Evolutionary conservation across 768 basidiomycete species (phyloP), one percentile per base, ranked within the genome.

Genomic region (Strobilomyces echinocephalus): DNA sequence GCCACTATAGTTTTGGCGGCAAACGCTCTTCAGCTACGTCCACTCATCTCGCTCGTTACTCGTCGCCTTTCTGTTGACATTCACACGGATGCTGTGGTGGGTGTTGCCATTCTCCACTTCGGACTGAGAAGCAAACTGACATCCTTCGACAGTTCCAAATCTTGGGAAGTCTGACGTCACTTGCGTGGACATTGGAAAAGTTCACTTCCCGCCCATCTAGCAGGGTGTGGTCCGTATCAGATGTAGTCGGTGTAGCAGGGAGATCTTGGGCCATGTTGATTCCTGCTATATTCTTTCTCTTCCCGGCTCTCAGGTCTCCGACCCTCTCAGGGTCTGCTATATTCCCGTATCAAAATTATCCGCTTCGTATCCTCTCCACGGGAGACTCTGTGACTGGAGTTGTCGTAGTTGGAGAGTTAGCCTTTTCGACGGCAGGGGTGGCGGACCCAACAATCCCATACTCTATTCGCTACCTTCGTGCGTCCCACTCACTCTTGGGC

Each of bases 381-480:
- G 77, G 77, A 18, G 76, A 82, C 51, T 88, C 88, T 18, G 68
- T 79, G n/a, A 95, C 91, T 1, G 94, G 94, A 1, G 73, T 86
- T 14, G 81, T 97, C 33, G 80, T 87, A 2, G 93, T 97, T 8
- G 94, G 83, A 28, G 90, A 97, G 61, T 71, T 79, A 38, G 63
- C 81, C 4, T 74, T 79, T 35, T 76, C 73, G 4, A 21, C 46
- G 8, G 52, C 66, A 6, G 65, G 66, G 50, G 57, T 64, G 18
- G 69, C 68, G 5, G 55, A 69, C 42, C 63, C 72, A 30, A 40
- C 53, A 14, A 26, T 43, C 10, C 61, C 80, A 59, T 76, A 82
- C 56, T 82, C 81, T 26, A 67, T 79, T 21, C 77, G 84, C 48
- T 85, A 83, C 60, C 69, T 85, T 46, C 82, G 84, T 20, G 84